These are phyloP conservation scores for Paramecium biaurelia DNA, from an alignment of 73 alveolate genomes.

Conservation along the genomic window DNA sequence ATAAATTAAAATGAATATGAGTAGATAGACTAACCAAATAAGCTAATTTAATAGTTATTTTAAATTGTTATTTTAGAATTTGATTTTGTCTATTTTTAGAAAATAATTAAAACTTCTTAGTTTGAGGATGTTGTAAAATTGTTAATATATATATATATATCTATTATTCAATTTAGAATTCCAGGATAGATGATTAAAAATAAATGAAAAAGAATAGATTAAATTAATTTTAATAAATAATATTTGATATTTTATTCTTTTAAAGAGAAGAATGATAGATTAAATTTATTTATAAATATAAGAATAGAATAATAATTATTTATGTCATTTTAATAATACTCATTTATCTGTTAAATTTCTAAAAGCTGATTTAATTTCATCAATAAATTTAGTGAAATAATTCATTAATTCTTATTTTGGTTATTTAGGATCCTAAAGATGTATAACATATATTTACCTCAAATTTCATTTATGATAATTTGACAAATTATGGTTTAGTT, in stretches of 20 bases:
- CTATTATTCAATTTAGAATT: too few species aligned
- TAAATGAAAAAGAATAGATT: too few species aligned
- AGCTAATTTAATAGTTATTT: too few species aligned
- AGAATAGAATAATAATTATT: not conserved
- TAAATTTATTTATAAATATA: too few species aligned
- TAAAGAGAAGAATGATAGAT: not conserved
- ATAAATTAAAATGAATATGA: not conserved
- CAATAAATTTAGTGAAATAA: conserved; percentile 71
- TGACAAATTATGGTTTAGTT: conserved; percentile 71
- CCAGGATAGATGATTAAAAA: too few species aligned
- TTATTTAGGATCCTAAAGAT: conserved; percentile 66
- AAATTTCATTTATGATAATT: conserved; percentile 84
- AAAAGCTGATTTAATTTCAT: conserved; percentile 79
- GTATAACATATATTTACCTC: not conserved
- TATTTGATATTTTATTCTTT: too few species aligned
- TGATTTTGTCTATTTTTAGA: not conserved
- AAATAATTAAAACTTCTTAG: too few species aligned
- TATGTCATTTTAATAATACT: not conserved
- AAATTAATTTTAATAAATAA: too few species aligned
- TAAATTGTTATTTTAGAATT: not conserved
- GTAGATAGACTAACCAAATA: not conserved
- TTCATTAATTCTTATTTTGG: conserved; percentile 70
- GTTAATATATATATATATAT: too few species aligned
- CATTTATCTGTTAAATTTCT: conserved; percentile 73
- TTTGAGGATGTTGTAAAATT: too few species aligned